Percentiles rank a stretch among this genome's conserved stretches.
These are phyloP conservation scores for Ceratocystis papillata DNA, from an alignment of 2,329 filamentous ascomycete species.

Conservation along the genomic window DNA sequence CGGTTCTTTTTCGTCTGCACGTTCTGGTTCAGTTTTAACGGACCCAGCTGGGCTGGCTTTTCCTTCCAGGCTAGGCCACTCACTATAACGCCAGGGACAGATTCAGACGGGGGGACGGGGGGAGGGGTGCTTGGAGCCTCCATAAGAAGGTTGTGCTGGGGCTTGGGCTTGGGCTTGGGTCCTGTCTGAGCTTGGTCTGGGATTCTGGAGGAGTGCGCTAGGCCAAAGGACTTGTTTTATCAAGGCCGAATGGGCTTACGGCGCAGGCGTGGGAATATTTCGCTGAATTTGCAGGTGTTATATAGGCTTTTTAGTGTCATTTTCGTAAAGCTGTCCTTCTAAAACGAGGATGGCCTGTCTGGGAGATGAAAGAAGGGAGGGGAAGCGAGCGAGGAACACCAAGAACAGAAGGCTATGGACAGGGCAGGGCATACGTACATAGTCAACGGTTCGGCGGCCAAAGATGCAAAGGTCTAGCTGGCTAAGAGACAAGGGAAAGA, in stretches of 20 bases:
- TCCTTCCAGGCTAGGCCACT: not conserved
- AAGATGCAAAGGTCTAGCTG: too few species aligned
- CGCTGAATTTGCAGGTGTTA: constrained; percentile 11
- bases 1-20: not conserved
- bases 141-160: not conserved
- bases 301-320: constrained; percentile 13
- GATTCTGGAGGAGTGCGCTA: constrained; percentile 21
- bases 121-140: constrained; percentile 5
- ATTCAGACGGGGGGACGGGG: constrained; percentile 6
- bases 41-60: not conserved
- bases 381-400: not conserved
- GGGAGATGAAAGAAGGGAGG: constrained; percentile 1
- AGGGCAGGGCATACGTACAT: not conserved
- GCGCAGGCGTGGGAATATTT: constrained; percentile 18
- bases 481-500: too few species aligned
- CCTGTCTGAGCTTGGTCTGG: constrained; percentile 20
- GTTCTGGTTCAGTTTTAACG: constrained; percentile 6
- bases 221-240: constrained; percentile 20
- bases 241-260: constrained; percentile 17
- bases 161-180: constrained; percentile 16
- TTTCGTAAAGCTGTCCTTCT: constrained; percentile 3
- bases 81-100: constrained; percentile 7
- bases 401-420: not conserved
- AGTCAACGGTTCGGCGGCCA: too few species aligned
- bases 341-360: not conserved